phyloP scores from a whole-genome alignment of 2,329 filamentous ascomycete species.

The Penicillium sclerotigenum region DNA sequence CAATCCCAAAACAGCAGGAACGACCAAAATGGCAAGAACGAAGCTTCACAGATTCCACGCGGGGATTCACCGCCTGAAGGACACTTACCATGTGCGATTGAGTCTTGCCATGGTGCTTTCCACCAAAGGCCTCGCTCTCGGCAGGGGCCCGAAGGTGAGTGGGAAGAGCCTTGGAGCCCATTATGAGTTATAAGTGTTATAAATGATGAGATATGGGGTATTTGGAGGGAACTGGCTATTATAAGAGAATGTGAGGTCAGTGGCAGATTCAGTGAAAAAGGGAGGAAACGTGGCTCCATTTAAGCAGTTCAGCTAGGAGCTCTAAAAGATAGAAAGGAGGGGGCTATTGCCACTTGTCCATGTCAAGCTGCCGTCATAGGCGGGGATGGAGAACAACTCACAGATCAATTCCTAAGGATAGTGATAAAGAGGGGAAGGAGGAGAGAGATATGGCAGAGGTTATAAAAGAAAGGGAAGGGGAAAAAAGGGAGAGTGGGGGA shows the following conservation, averaged over 20 bases:
- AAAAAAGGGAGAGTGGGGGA: slow-evolving; percentile 6
- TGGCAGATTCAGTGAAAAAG: not conserved
- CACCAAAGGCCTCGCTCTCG: slow-evolving; percentile 39
- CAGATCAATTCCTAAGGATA: not conserved
- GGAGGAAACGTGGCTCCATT: slow-evolving; percentile 13
- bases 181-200: slow-evolving; percentile 39
- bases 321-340: slow-evolving; percentile 10
- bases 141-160: slow-evolving; percentile 71
- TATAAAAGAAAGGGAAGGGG: slow-evolving; percentile 3
- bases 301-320: not conserved
- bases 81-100: slow-evolving; percentile 56
- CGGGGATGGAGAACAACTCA: not conserved
- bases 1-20: not conserved
- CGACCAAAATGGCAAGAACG: not conserved
- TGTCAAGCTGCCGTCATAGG: slow-evolving; percentile 34
- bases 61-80: not conserved
- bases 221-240: slow-evolving; percentile 5
- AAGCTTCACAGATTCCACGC: not conserved
- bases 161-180: slow-evolving; percentile 77
- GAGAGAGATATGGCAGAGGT: no score
- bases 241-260: slow-evolving; percentile 4
- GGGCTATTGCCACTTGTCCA: slow-evolving; percentile 28
- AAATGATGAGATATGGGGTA: not conserved
- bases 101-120: slow-evolving; percentile 54
- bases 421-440: not conserved